phyloP scores from a whole-genome alignment of 768 basidiomycete genomes.

The Boletellus ananas region DNA sequence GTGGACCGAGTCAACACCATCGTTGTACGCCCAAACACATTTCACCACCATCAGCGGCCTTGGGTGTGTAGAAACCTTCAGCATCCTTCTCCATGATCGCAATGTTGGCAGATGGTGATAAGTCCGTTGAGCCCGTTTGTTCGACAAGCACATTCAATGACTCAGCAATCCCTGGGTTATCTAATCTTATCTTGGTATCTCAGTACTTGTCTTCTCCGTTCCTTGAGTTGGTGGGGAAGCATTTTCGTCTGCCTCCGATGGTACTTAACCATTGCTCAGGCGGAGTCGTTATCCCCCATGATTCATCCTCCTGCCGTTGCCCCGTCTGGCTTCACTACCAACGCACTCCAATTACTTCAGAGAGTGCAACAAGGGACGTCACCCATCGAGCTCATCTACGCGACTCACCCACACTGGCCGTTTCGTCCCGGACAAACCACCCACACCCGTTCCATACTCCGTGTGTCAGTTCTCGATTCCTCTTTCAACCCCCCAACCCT shows the following conservation, averaged over 20 bases:
- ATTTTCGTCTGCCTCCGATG: not conserved
- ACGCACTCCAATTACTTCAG: constrained; percentile 19
- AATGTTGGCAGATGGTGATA: constrained; percentile 3
- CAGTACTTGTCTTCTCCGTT: not conserved
- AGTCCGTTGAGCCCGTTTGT: not conserved
- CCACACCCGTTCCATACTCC: constrained; percentile 29
- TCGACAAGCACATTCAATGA: constrained; percentile 9
- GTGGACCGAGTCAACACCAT: constrained; percentile 8
- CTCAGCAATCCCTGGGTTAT: constrained; percentile 19
- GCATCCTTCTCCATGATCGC: constrained; percentile 65
- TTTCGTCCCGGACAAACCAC: constrained; percentile 30
- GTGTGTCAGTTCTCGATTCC: constrained; percentile 79
- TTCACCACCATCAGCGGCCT: constrained; percentile 38
- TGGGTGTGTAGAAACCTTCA: constrained; percentile 73
- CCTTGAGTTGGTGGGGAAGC: constrained; percentile 1
- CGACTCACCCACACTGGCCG: constrained; percentile 66
- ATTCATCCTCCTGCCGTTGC: constrained; percentile 3
- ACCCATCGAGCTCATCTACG: constrained; percentile 57
- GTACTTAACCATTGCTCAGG: not conserved
- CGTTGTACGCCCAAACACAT: not conserved
- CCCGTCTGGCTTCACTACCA: constrained; percentile 18
- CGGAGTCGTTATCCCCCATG: constrained; percentile 2
- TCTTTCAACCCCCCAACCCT: constrained; percentile 91
- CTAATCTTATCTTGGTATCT: constrained; percentile 12
- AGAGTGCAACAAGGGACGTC: constrained; percentile 44